These are phyloP conservation scores for Heimioporus sp. DNA, from an alignment of 768 basidiomycete species.

Conservation along the genomic window DNA sequence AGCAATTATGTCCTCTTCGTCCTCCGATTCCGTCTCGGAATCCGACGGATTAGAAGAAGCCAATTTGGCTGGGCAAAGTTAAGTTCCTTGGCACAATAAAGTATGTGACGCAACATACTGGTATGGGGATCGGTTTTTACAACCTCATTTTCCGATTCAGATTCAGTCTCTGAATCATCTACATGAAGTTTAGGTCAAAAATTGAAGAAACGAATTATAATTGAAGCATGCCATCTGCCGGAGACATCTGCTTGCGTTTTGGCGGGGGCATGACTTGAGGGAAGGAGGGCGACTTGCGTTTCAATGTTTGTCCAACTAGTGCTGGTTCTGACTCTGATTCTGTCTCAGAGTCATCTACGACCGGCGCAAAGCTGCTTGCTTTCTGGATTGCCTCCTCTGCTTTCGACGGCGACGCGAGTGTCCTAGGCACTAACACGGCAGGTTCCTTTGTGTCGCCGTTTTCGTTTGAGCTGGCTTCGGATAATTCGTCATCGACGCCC, in stretches of 20 bases:
- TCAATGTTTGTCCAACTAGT: constrained; percentile 3
- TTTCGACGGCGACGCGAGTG: constrained; percentile 10
- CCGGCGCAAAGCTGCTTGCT: not conserved
- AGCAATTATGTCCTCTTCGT: constrained; percentile 30
- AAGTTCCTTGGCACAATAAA: not conserved
- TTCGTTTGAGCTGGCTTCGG: constrained; percentile 16
- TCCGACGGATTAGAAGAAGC: constrained; percentile 9
- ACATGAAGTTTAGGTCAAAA: not conserved
- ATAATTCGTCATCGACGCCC: constrained; percentile 20
- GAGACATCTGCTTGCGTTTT: constrained; percentile 18
- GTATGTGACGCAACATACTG: constrained; percentile 18
- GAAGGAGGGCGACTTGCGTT: constrained; percentile 26
- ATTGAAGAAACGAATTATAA: not conserved
- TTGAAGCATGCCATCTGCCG: constrained; percentile 15
- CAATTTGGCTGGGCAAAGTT: not conserved
- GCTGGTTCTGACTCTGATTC: constrained; percentile 33
- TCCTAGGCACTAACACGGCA: constrained; percentile 18
- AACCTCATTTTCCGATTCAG: constrained; percentile 36
- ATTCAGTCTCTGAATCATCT: constrained; percentile 47
- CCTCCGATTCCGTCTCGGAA: constrained; percentile 48
- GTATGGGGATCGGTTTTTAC: constrained; percentile 3
- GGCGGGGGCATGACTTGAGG: constrained; percentile 3
- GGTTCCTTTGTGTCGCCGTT: constrained; percentile 25
- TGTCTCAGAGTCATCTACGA: constrained; percentile 27
- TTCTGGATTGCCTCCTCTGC: constrained; percentile 4